Evolutionary conservation across 108 stramenopile genomes (phyloP).

Genomic region (Parmales sp.): DNA sequence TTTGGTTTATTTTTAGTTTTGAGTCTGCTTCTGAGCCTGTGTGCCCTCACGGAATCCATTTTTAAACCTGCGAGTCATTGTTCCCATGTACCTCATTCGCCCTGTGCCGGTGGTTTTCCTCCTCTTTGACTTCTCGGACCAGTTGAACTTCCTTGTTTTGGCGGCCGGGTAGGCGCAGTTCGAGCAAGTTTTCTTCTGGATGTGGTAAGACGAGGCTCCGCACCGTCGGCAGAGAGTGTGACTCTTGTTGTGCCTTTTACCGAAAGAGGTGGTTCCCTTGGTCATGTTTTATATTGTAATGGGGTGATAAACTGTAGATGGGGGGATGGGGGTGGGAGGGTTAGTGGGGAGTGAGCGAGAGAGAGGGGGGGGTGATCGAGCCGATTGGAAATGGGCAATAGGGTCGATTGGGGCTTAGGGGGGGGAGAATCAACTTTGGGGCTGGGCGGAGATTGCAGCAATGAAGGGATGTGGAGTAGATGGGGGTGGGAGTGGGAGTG

Average conservation of each 20-base stretch:
- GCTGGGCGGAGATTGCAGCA: no score
- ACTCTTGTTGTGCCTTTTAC: conserved; percentile 98
- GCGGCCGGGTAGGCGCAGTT: conserved; percentile 94
- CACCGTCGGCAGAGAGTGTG: conserved; percentile 99
- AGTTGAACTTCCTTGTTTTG: conserved; percentile 96
- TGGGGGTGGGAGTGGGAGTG: no score
- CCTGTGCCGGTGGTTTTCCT: conserved; percentile 92
- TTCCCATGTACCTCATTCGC: conserved; percentile 98
- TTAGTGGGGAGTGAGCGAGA: no score
- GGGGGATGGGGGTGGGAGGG: no score
- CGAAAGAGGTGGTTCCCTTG: conserved; percentile 98
- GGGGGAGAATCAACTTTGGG: no score
- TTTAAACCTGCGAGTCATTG: conserved; percentile 96
- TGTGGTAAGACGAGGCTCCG: conserved; percentile 96
- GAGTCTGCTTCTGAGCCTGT: conserved; percentile 77
- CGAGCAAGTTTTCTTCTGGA: conserved; percentile 98
- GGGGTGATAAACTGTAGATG: no score
- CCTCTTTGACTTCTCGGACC: conserved; percentile 95
- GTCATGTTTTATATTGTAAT: conserved; percentile 48
- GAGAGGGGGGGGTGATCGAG: no score
- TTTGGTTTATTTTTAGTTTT: conserved; percentile 36
- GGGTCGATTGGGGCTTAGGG: no score
- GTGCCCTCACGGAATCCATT: conserved; percentile 98
- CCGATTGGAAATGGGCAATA: no score
- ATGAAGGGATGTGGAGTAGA: no score